Conservation (phyloP, 2,329 filamentous ascomycete genomes). For the Trichoderma cornu-damae region DNA sequence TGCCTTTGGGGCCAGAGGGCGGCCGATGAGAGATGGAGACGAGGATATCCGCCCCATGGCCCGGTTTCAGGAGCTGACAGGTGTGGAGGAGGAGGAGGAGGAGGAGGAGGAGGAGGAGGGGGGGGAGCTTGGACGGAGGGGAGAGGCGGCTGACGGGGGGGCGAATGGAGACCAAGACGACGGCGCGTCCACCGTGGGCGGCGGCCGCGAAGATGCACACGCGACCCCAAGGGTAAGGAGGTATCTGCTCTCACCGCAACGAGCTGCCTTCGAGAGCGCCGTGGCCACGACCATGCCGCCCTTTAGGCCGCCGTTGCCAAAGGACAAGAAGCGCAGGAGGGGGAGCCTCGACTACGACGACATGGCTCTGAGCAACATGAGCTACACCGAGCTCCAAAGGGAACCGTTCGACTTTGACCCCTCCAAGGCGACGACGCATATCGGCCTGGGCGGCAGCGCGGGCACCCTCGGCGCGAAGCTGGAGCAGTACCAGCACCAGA, state of each 20-base stretch:
- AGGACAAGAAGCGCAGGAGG: constrained; percentile 39
- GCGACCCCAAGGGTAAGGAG: constrained; percentile 25
- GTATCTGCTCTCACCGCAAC: constrained; percentile 21
- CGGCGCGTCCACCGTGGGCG: constrained; percentile 21
- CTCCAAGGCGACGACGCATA: constrained; percentile 39
- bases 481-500: constrained; percentile 44
- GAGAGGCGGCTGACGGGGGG: not conserved
- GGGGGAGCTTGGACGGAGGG: no score
- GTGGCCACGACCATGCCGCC: constrained; percentile 22
- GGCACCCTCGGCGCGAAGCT: constrained; percentile 46
- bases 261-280: constrained; percentile 24
- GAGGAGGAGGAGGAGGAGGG: not conserved
- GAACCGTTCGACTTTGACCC: constrained; percentile 57
- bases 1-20: constrained; percentile 23
- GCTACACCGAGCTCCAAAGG: constrained; percentile 44
- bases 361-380: constrained; percentile 49
- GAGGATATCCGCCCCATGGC: constrained; percentile 22
- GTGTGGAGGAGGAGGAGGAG: constrained; percentile 6
- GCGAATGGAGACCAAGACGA: constrained; percentile 21
- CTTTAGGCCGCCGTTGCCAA: constrained; percentile 18
- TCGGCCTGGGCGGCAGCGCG: constrained; percentile 33
- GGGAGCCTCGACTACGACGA: constrained; percentile 53
- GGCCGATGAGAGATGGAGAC: constrained; percentile 22
- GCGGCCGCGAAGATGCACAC: constrained; percentile 24
- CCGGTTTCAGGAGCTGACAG: constrained; percentile 22